A percentile compares a stretch with the other conserved stretches of the same genome.
Evolutionary conservation across 208 protist genomes (phyloP).

Genomic region (Trypanosoma avium): DNA sequence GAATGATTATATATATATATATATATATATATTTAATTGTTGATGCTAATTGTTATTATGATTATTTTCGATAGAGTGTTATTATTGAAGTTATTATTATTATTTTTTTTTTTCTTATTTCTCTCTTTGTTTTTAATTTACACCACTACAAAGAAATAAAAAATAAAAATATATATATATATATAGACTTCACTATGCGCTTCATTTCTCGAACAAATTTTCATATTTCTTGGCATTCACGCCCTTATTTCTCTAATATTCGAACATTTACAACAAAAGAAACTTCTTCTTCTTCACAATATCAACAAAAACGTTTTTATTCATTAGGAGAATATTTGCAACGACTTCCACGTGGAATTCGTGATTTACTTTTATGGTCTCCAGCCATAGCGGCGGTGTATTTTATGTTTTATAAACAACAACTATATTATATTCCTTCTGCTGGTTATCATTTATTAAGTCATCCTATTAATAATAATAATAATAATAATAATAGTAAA

Average conservation of each 20-base stretch:
- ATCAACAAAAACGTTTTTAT: slow-evolving; percentile 6
- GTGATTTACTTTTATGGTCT: slow-evolving; percentile 53
- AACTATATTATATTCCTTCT: slow-evolving; percentile 48
- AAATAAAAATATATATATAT: background rate
- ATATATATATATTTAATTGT: slow-evolving; percentile 10
- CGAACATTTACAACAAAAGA: background rate
- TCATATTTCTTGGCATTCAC: background rate
- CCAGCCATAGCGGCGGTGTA: slow-evolving; percentile 42
- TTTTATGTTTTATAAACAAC: slow-evolving; percentile 51
- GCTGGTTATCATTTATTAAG: slow-evolving; percentile 31
- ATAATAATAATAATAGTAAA: background rate
- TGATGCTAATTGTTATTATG: background rate
- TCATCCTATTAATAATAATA: slow-evolving; percentile 1
- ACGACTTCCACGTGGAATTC: slow-evolving; percentile 41
- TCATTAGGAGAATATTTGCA: slow-evolving; percentile 52
- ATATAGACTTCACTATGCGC: background rate
- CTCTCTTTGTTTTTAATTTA: slow-evolving; percentile 9
- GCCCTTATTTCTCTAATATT: background rate
- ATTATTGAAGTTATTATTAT: background rate
- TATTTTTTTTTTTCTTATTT: background rate
- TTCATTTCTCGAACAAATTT: background rate
- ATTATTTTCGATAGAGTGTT: background rate
- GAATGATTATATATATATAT: slow-evolving; percentile 7
- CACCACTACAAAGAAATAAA: background rate
- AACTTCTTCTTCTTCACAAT: background rate